Evolutionary conservation across 2,329 filamentous ascomycete genomes (phyloP).

Genomic region (Venturiaceae sp.): DNA sequence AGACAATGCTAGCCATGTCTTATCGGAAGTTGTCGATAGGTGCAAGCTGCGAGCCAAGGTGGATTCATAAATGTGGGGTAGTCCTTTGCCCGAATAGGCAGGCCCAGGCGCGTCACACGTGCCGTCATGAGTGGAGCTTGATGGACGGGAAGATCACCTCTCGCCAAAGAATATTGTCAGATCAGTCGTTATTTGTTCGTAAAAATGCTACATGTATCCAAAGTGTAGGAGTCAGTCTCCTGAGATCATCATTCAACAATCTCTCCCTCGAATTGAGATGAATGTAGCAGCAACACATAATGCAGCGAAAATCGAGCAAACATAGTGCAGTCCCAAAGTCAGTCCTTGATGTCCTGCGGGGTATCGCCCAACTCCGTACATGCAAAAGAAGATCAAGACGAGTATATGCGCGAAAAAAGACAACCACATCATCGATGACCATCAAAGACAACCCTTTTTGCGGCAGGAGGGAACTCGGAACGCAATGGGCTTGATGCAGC

Average conservation of each 20-base stretch:
- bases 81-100: background rate
- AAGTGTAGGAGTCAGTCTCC: background rate
- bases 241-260: background rate
- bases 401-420: background rate
- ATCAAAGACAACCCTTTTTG: conserved; percentile 5
- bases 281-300: no score
- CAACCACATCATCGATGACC: background rate
- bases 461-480: background rate
- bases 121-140: background rate
- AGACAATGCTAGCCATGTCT: background rate
- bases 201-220: background rate
- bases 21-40: background rate
- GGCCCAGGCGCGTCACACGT: background rate
- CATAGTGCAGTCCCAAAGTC: background rate
- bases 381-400: background rate
- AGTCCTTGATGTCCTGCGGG: background rate
- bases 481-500: conserved; percentile 3
- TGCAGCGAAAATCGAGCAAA: conserved; percentile 1
- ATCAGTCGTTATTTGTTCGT: background rate
- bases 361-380: conserved; percentile 5
- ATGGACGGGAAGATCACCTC: background rate
- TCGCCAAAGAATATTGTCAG: background rate
- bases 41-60: background rate
- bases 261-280: background rate
- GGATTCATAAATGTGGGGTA: background rate